A percentile compares a stretch with the other conserved stretches of the same genome.
These are phyloP conservation scores for Hirschfeldia incana DNA, from an alignment of 345 rosid species.

Conservation along the genomic window DNA sequence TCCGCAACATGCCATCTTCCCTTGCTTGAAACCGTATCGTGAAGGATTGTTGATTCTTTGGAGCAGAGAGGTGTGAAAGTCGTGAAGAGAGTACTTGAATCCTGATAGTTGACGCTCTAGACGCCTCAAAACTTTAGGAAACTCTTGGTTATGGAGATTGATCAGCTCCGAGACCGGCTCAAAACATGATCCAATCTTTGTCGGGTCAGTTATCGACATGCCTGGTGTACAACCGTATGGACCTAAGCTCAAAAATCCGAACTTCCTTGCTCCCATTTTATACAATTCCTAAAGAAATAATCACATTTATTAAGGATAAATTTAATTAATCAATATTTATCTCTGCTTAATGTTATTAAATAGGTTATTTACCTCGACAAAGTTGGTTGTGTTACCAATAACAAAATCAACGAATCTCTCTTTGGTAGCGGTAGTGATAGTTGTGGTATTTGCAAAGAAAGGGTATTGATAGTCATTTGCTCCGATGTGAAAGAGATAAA, in stretches of 20 bases:
- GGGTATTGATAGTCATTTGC: slow-evolving; percentile 68
- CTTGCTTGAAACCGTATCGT: slow-evolving; percentile 59
- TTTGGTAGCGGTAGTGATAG: slow-evolving; percentile 39
- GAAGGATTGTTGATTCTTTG: slow-evolving; percentile 54
- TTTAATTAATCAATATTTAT: not conserved
- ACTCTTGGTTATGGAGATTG: slow-evolving; percentile 56
- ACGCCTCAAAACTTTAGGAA: slow-evolving; percentile 42
- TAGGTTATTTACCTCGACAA: slow-evolving; percentile 33
- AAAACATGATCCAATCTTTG: slow-evolving; percentile 51
- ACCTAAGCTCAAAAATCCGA: slow-evolving; percentile 61
- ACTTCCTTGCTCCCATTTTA: slow-evolving; percentile 64
- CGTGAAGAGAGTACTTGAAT: slow-evolving; percentile 66
- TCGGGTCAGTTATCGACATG: slow-evolving; percentile 38
- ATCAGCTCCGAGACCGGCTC: slow-evolving; percentile 42
- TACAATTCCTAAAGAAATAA: slow-evolving; percentile 53
- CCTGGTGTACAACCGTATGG: slow-evolving; percentile 63
- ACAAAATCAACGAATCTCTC: slow-evolving; percentile 46
- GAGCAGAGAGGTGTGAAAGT: slow-evolving; percentile 42
- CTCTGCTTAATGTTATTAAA: not conserved
- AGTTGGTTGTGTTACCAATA: slow-evolving; percentile 53
- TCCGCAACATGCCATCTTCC: slow-evolving; percentile 68
- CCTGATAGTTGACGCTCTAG: slow-evolving; percentile 49
- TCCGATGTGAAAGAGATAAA: slow-evolving; percentile 67
- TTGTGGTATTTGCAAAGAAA: slow-evolving; percentile 59
- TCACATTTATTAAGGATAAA: not conserved